Conservation (phyloP, 768 basidiomycete species). For the Trametes maxima region DNA sequence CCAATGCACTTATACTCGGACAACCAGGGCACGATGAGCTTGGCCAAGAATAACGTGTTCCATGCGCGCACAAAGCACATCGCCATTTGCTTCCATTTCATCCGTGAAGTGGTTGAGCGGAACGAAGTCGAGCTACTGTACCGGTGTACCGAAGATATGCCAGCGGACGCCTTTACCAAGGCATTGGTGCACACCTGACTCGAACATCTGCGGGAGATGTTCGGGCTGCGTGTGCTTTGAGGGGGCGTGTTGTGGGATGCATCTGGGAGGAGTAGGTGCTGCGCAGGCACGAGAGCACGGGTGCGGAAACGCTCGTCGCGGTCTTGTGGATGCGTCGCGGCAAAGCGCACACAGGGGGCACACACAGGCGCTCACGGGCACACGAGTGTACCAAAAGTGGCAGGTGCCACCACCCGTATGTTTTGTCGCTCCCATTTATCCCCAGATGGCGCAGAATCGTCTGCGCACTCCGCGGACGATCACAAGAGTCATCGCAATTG, state of each 20-base stretch:
- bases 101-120: slow-evolving; percentile 25
- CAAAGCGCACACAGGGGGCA: no score
- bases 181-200: slow-evolving; percentile 19
- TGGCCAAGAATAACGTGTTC: slow-evolving; percentile 31
- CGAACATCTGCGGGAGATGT: background rate
- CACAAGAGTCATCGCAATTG: no score
- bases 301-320: no score
- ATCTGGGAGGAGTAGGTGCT: no score
- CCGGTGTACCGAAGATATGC: slow-evolving; percentile 24
- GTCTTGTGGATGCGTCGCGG: no score
- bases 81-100: slow-evolving; percentile 36
- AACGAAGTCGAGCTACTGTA: slow-evolving; percentile 6
- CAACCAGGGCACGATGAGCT: slow-evolving; percentile 30
- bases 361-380: no score
- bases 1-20: slow-evolving; percentile 17
- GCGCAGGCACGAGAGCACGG: no score
- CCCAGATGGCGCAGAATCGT: no score
- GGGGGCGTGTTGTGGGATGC: slow-evolving; percentile 20
- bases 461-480: no score
- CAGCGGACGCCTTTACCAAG: slow-evolving; percentile 41
- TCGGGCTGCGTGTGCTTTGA: slow-evolving; percentile 8
- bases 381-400: no score
- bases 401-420: no score
- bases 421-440: no score
- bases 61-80: slow-evolving; percentile 42